A percentile compares a stretch with the other conserved stretches of the same genome.
These are phyloP conservation scores for Tuber brumale DNA, from an alignment of 495 filamentous ascomycete genomes.

Conservation along the genomic window DNA sequence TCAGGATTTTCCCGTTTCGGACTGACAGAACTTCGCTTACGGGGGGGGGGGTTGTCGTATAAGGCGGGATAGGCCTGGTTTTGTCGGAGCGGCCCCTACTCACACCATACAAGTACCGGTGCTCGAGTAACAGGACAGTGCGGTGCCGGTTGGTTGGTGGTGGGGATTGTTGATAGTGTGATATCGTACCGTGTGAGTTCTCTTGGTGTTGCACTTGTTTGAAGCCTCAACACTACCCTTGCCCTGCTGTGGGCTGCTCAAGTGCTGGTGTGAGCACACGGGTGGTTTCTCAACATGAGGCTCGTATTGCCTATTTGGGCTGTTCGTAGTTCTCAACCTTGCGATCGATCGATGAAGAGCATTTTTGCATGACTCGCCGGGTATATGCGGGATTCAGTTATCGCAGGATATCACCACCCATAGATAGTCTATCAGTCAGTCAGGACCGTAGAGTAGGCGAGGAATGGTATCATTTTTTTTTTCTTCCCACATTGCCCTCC, in stretches of 20 bases:
- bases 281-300: not conserved
- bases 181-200: not conserved
- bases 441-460: not conserved
- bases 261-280: not conserved
- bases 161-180: not conserved
- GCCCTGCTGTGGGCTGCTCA: not conserved
- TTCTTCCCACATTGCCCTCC: not conserved
- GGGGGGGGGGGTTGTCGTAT: not conserved
- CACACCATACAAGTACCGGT: too few species aligned
- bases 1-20: not conserved
- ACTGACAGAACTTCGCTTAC: not conserved
- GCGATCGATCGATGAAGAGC: not conserved
- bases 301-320: not conserved
- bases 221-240: too few species aligned
- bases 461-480: not conserved
- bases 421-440: not conserved
- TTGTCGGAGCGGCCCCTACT: not conserved
- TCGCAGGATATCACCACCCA: not conserved
- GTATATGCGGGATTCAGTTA: slow-evolving; percentile 2
- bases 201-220: not conserved
- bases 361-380: slow-evolving; percentile 2
- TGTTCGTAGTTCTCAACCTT: not conserved
- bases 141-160: not conserved
- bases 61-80: not conserved
- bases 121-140: not conserved